Base-by-base conservation (phyloP, 352 stramenopile species). In the Phytopythium delawarense region DNA sequence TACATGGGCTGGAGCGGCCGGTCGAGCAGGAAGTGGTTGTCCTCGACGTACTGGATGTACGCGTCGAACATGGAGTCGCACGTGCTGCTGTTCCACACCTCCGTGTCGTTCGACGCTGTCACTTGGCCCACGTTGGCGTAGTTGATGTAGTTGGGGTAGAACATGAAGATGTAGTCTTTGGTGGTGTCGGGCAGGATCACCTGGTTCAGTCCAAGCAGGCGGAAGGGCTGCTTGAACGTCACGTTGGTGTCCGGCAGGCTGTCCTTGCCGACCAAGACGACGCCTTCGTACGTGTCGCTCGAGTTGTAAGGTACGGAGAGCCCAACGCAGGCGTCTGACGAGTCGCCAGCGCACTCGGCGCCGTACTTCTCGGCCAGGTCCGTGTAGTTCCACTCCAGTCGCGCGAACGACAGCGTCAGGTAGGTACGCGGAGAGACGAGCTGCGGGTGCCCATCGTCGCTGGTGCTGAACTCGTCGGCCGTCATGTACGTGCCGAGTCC, bases 51-150 rank as follows among this genome's bases (percentile, higher is more conserved):
- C 2, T 46, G 21, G 32, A 88, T 62, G 59, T 74, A 87, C 53
- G 78, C 79, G 57, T 87, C 78, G 20, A 80, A 66, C 5, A 81
- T 65, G 18, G 72, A 62, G 16, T 72, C 80, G 59, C 75, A 87
- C 35, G 44, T 39, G 2, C 7, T 18, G 18, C 7, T 16, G 12
- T 46, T 56, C 46, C 46, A 58, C 16, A 55, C n/a, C 12, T 44
- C 34, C 34, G 32, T 58, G 5, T 48, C 13, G 21, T 48, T 45
- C 52, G 52, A 45, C 1, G 15, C 52, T 12, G 39, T 52, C 15
- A 34, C 46, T 15, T 48, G 23, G 56, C 16, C 45, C 20, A 64
- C 42, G 46, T 64, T 57, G 46, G 40, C 58, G 15, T 4, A 7
- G 18, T 74, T 61, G 46, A 75, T 48, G 65, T 73, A 73, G 16